A percentile compares a stretch with the other conserved stretches of the same genome.
Conservation (phyloP, 2,329 filamentous ascomycete genomes). For the Pseudovirgaria hyperparasitica region DNA sequence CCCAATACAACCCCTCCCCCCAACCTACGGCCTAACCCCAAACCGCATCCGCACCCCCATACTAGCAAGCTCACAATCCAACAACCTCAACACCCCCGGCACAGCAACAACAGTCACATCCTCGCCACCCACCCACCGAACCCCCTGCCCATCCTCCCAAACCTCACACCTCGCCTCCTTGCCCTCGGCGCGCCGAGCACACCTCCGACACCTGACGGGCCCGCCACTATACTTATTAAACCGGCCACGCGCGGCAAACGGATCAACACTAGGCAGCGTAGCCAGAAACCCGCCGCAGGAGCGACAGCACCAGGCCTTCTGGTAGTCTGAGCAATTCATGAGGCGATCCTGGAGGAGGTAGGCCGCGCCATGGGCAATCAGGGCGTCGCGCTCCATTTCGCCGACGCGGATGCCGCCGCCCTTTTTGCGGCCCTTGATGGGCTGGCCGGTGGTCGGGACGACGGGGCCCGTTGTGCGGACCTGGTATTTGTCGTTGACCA, state of each 20-base stretch:
- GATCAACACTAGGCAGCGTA: slow-evolving; percentile 60
- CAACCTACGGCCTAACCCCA: slow-evolving; percentile 45
- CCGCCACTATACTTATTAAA: slow-evolving; percentile 50
- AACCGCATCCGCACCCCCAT: slow-evolving; percentile 97
- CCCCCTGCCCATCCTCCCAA: slow-evolving; percentile 86
- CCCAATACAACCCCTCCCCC: neutral
- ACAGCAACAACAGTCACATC: slow-evolving; percentile 87
- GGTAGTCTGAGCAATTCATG: slow-evolving; percentile 94
- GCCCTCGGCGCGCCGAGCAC: slow-evolving; percentile 44
- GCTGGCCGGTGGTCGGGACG: slow-evolving; percentile 81
- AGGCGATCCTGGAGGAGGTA: slow-evolving; percentile 91
- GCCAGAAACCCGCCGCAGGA: slow-evolving; percentile 83
- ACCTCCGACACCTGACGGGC: slow-evolving; percentile 67
- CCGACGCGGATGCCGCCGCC: slow-evolving; percentile 97
- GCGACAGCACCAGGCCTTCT: slow-evolving; percentile 79
- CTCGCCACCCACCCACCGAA: slow-evolving; percentile 75
- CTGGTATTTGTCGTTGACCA: slow-evolving; percentile 99
- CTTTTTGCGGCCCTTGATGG: slow-evolving; percentile 91
- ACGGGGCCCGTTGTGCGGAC: slow-evolving; percentile 92
- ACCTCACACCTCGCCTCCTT: slow-evolving; percentile 49
- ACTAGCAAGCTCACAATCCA: slow-evolving; percentile 88
- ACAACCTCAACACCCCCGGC: slow-evolving; percentile 79
- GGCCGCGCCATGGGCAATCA: slow-evolving; percentile 88
- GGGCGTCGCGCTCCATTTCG: slow-evolving; percentile 95
- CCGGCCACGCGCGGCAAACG: slow-evolving; percentile 43